Evolutionary conservation across 1,284 basidiomycete species (phyloP), one percentile per base, ranked within the genome.

Genomic region (Porogramme epimiltina): DNA sequence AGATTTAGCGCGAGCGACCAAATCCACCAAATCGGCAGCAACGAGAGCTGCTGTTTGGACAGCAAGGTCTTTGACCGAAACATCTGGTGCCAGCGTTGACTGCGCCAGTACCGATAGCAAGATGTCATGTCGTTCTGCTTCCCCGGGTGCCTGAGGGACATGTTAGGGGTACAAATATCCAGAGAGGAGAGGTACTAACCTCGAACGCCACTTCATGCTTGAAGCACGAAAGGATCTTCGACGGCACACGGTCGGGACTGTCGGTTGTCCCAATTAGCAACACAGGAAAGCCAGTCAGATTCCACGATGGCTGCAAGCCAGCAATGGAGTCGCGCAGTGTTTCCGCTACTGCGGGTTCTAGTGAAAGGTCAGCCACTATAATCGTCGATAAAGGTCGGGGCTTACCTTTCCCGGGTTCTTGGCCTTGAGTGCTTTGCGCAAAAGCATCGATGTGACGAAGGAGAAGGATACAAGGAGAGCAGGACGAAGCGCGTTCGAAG

Each of bases 1-100:
- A 23, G 82, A 73, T 47, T 78, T 75, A 0, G 93, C 84, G 31
- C 85, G 81, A 25, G 69, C 69, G 1, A 92, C 81, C 1, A 99
- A 77, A 58, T 90, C 81, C 11, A 76, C 78, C 4, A 99, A 77
- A 69, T 99, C 96, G 11, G 79, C 82, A 1, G 94, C 91, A 33
- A 95, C 85, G 10, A 99, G 76, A 1, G 95, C 95, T 8, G 97
- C 97, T 2, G 95, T 97, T 67, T 97, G 93, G 3, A 84, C 84
- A 3, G 97, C 94, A 4, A 99, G 66, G 15, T 74, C 70, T 41
- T 74, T 70, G 23, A 95, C 59, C 11, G 88, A 89, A 1, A 97
- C 87, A 70, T 99, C 97, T 0, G 89, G 81, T 0, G 87, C 83
- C 23, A 96, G 65, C 0, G 66, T 56, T 24, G 72, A 68, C 4